Evolutionary conservation across 2,329 filamentous ascomycete genomes (phyloP).

Genomic region (Alternaria ethzedia): DNA sequence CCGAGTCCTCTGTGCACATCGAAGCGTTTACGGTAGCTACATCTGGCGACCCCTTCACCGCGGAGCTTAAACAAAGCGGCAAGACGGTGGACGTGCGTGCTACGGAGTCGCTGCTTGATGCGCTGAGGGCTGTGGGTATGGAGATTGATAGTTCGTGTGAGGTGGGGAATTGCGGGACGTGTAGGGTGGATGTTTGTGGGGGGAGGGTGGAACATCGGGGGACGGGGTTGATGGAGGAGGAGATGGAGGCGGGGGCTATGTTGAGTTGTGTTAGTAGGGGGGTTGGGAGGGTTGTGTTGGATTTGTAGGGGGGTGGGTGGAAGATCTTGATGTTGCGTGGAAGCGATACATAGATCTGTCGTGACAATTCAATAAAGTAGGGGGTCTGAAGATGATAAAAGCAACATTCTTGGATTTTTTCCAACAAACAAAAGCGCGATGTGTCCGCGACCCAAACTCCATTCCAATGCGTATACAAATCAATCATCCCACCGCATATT

Average conservation of each 20-base stretch:
- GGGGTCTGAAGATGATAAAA: no score
- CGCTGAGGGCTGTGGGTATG: constrained; percentile 52
- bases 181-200: constrained; percentile 47
- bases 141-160: constrained; percentile 54
- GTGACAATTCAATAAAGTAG: no score
- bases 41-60: constrained; percentile 66
- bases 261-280: constrained; percentile 49
- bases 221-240: constrained; percentile 44
- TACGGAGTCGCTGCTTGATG: constrained; percentile 51
- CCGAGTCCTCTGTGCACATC: constrained; percentile 62
- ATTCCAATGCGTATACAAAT: background rate
- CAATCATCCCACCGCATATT: constrained; percentile 42
- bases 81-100: constrained; percentile 55
- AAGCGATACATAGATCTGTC: no score
- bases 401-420: no score
- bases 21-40: constrained; percentile 64
- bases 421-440: background rate
- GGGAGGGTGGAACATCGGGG: constrained; percentile 52
- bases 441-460: background rate
- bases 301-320: constrained; percentile 25
- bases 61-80: constrained; percentile 55
- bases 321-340: no score
- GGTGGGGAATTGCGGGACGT: constrained; percentile 54
- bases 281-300: constrained; percentile 41
- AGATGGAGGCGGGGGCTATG: constrained; percentile 43